Conservation (phyloP, 1,284 basidiomycete species). For the Cutaneotrichosporon dermatis region DNA sequence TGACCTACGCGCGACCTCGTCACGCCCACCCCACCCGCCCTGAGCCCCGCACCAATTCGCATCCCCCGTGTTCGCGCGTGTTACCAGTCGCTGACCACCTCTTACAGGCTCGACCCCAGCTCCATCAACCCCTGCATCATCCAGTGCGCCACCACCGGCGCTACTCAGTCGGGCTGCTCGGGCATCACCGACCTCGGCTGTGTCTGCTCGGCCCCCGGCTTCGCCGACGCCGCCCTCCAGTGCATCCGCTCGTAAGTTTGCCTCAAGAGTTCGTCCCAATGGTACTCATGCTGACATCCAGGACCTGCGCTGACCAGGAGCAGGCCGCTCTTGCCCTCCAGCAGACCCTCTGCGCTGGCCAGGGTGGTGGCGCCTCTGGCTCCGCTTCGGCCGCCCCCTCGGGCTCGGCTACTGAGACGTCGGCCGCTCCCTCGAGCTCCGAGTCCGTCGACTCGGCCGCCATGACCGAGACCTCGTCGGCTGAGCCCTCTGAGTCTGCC, state of each 20-base stretch:
- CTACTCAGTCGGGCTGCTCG: conserved; percentile 3
- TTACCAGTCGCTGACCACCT: conserved; percentile 1
- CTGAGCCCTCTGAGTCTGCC: neutral
- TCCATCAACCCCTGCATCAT: conserved; percentile 4
- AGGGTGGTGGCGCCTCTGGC: neutral
- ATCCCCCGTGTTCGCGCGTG: neutral
- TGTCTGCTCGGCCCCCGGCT: conserved; percentile 3
- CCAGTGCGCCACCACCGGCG: conserved; percentile 1
- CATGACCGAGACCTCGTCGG: neutral
- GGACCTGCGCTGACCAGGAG: conserved; percentile 7
- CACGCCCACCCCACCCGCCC: neutral
- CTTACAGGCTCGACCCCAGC: conserved; percentile 2
- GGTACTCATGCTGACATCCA: neutral
- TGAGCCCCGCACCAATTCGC: neutral
- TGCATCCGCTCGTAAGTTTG: conserved; percentile 2
- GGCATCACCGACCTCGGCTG: conserved; percentile 1
- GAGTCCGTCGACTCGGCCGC: neutral
- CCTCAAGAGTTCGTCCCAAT: neutral
- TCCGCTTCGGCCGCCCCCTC: neutral
- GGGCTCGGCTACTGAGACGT: neutral
- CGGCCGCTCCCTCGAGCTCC: neutral
- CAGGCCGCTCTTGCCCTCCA: neutral
- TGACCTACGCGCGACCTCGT: too few species aligned
- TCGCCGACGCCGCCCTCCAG: neutral
- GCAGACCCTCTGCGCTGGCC: neutral